Evolutionary conservation across 1,139 yeast genomes (phyloP), one percentile per base, ranked within the genome.

Genomic region (Pichia sp.): DNA sequence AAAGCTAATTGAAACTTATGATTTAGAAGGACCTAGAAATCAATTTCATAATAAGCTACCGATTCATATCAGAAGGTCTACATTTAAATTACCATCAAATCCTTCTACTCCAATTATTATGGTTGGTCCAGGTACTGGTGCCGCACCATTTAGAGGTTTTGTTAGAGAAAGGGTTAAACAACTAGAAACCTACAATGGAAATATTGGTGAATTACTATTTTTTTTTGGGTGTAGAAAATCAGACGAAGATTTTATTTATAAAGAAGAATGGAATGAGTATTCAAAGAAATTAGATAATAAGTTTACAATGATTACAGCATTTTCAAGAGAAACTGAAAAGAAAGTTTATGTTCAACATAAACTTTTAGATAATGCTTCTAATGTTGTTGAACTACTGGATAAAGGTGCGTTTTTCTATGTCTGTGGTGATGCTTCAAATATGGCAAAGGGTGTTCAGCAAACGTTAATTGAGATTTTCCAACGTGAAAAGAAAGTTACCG

Each of bases 41-140:
- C 73, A 76, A 60, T 87, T 78, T 59, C 38, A 49, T 25, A 58
- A 48, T 69, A 87, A 84, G 66, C 76, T 91, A 52, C 98, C 98
- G 14, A 84, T 93, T 46, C 96, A 90, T 68, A 87, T 93, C 47
- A 87, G 99, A 72, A 89, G 95, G 71, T 90, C 98, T 10, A 87
- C 95, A 53, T 93, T 93, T 74, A 91, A 89, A 74, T 77, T 93
- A 58, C 99, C 99, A n/a, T 76, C 90, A 18, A 88, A 88, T 66
- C 84, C 95, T 33, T 70, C 80, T 18, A 82, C 85, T 46, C 97
- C 99, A 10, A 79, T 93, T 38, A 88, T 93, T 62, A 81, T 91
- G 85, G 79, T 93, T 66, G 99, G 99, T 41, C 98, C 99, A 47
- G 99, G 99, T 59, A 93, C 99, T 9, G 99, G 99, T 67, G 93